A percentile compares a stretch with the other conserved stretches of the same genome.
These are phyloP conservation scores for Kuraishia cidri DNA, from an alignment of 805 yeast genomes.

Conservation along the genomic window DNA sequence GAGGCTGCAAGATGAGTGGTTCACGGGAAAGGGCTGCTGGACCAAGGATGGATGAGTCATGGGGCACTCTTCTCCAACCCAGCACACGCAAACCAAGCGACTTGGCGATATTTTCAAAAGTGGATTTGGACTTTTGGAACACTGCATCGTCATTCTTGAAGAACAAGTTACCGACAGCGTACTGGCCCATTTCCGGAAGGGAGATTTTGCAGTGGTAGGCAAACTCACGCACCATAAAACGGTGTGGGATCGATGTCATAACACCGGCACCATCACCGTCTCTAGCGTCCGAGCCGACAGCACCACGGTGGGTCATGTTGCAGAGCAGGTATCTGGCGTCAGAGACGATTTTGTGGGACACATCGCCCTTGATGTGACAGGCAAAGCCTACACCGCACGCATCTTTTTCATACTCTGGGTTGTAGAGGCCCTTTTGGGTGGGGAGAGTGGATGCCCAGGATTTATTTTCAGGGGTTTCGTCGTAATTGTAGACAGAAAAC, in stretches of 20 bases:
- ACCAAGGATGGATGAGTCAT: constrained; percentile 88
- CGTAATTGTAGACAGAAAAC: constrained; percentile 47
- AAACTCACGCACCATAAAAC: constrained; percentile 79
- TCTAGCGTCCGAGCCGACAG: constrained; percentile 89
- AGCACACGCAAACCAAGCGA: constrained; percentile 73
- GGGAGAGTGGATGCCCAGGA: constrained; percentile 94
- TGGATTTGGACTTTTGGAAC: constrained; percentile 57
- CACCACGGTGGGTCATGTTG: constrained; percentile 99
- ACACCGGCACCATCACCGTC: constrained; percentile 99
- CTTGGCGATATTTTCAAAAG: constrained; percentile 75
- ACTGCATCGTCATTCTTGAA: constrained; percentile 71
- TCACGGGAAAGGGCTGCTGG: constrained; percentile 93
- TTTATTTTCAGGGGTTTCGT: constrained; percentile 66
- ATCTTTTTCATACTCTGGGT: constrained; percentile 90
- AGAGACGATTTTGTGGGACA: constrained; percentile 86
- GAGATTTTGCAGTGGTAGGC: constrained; percentile 55
- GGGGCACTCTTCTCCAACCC: constrained; percentile 94
- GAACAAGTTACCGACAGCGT: constrained; percentile 91
- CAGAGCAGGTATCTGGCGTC: constrained; percentile 85
- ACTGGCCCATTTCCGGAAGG: constrained; percentile 76
- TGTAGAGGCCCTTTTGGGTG: constrained; percentile 78
- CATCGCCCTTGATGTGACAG: constrained; percentile 82
- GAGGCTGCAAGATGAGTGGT: constrained; percentile 88
- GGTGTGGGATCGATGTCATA: constrained; percentile 86
- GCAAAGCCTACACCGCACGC: constrained; percentile 99